Conservation (phyloP, 768 basidiomycete genomes). For the Leucocoprinus sp. region DNA sequence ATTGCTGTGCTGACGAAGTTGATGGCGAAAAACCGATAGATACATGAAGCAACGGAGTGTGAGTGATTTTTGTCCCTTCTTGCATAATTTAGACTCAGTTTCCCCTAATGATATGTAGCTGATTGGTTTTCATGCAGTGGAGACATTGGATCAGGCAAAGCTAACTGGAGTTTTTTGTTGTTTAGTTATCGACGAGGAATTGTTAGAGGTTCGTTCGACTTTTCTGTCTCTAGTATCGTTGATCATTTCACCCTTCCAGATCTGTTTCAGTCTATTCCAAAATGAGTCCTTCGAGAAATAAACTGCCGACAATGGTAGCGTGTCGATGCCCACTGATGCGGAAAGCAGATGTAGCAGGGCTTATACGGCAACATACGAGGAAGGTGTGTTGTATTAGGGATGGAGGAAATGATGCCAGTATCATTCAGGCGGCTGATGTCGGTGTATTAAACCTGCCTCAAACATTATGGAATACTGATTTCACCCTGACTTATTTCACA, state of each 20-base stretch:
- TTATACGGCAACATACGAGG: conserved; percentile 87
- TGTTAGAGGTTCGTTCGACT: conserved; percentile 73
- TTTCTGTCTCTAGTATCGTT: not conserved
- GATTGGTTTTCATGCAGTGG: conserved; percentile 43
- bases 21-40: conserved; percentile 93
- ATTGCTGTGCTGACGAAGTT: conserved; percentile 97
- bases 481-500: conserved; percentile 20
- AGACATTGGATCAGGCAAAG: conserved; percentile 76
- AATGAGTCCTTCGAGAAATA: conserved; percentile 95
- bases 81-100: no score
- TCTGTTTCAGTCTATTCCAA: conserved; percentile 85
- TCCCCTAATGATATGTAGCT: not conserved
- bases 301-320: conserved; percentile 92
- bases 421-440: conserved; percentile 99
- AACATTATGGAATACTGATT: not conserved
- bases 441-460: conserved; percentile 46
- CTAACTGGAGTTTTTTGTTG: conserved; percentile 96
- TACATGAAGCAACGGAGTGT: conserved; percentile 94
- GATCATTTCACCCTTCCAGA: conserved; percentile 37
- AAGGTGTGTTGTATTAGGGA: conserved; percentile 99
- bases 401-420: conserved; percentile 98
- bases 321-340: conserved; percentile 98
- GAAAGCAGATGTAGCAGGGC: conserved; percentile 93
- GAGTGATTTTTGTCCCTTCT: conserved; percentile 19
- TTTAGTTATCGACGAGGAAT: conserved; percentile 96